These are phyloP conservation scores for Marasmius sp. DNA, from an alignment of 1,284 basidiomycete genomes.

Conservation along the genomic window DNA sequence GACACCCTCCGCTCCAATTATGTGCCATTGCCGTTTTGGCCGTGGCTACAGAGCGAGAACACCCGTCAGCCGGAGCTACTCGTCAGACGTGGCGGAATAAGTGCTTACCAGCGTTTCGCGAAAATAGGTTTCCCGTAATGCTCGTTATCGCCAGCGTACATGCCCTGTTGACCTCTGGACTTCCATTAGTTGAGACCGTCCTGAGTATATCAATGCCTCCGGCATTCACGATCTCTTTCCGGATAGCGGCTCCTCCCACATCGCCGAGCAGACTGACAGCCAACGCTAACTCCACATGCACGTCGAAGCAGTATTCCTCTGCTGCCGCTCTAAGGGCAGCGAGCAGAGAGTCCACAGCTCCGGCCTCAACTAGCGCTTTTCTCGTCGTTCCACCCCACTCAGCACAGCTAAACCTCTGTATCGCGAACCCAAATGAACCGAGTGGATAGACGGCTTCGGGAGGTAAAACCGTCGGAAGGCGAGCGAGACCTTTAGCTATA, in stretches of 20 bases:
- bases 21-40: conserved; percentile 6
- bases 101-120: conserved; percentile 26
- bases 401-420: conserved; percentile 24
- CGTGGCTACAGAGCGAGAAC: conserved; percentile 4
- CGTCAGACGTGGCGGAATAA: neutral
- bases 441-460: conserved; percentile 17
- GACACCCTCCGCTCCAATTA: neutral
- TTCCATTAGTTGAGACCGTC: conserved; percentile 11
- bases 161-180: conserved; percentile 22
- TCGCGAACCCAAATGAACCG: conserved; percentile 23
- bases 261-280: conserved; percentile 25
- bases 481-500: conserved; percentile 22
- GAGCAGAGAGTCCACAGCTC: conserved; percentile 22
- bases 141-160: conserved; percentile 25
- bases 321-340: conserved; percentile 24
- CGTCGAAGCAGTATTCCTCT: conserved; percentile 19
- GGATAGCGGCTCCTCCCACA: conserved; percentile 24
- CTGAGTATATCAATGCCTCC: conserved; percentile 26
- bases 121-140: conserved; percentile 26
- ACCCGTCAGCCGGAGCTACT: too few relatives aligned
- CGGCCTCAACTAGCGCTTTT: conserved; percentile 20
- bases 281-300: conserved; percentile 26
- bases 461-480: conserved; percentile 25
- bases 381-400: conserved; percentile 25
- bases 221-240: conserved; percentile 27